Evolutionary conservation across 1,284 basidiomycete species (phyloP).

Genomic region (Trichosporon faecale): DNA sequence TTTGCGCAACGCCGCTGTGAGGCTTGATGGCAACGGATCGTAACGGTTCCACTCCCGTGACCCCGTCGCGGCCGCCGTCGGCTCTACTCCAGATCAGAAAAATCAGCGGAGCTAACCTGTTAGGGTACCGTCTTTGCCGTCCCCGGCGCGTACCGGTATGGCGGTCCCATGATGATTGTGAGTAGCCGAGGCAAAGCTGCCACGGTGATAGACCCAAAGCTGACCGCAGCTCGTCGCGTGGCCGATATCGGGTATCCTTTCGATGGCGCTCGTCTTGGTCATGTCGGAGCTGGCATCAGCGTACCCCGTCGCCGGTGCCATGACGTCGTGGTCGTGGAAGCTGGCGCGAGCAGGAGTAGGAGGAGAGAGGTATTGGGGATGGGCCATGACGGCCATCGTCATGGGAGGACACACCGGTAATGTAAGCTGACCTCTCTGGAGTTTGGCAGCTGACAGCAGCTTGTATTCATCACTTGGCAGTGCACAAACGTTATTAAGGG

Average conservation of each 20-base stretch:
- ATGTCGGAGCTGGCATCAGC: constrained; percentile 49
- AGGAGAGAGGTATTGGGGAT: constrained; percentile 49
- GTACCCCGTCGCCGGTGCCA: constrained; percentile 51
- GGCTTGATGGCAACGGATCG: not conserved
- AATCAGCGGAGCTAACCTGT: not conserved
- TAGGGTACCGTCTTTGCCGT: constrained; percentile 50
- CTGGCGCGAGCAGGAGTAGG: constrained; percentile 45
- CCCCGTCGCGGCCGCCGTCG: not conserved
- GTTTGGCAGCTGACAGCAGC: constrained; percentile 23
- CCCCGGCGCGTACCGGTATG: constrained; percentile 46
- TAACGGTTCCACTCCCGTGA: not conserved
- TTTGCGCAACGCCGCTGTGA: not conserved
- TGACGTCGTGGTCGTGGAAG: constrained; percentile 52
- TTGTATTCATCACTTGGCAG: constrained; percentile 46
- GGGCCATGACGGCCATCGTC: constrained; percentile 48
- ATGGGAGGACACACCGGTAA: constrained; percentile 49
- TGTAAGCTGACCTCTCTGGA: constrained; percentile 26
- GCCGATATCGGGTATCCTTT: constrained; percentile 44
- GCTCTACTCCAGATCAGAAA: not conserved
- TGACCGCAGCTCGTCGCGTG: constrained; percentile 45
- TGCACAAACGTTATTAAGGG: constrained; percentile 40
- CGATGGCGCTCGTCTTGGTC: constrained; percentile 41
- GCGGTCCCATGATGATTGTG: constrained; percentile 49
- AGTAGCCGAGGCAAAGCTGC: constrained; percentile 14
- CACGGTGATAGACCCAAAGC: not conserved